Conservation (phyloP, 2,329 filamentous ascomycete species). For the Lithohypha guttulata region DNA sequence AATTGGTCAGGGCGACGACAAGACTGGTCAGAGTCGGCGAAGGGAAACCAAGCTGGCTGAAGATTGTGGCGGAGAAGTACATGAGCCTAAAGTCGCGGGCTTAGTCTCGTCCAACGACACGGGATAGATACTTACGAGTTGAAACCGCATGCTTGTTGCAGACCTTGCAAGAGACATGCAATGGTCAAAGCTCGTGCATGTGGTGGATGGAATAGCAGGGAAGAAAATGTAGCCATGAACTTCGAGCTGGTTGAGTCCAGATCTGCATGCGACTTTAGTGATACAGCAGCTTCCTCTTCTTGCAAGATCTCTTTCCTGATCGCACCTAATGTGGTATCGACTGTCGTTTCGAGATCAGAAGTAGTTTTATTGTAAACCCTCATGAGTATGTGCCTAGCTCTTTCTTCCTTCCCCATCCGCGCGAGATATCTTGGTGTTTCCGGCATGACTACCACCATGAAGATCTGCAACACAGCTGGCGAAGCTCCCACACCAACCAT, state of each 20-base stretch:
- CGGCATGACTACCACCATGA: conserved; percentile 61
- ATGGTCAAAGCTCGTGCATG: conserved; percentile 60
- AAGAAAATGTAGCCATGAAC: conserved; percentile 29
- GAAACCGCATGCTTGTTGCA: conserved; percentile 84
- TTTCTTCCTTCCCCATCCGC: conserved; percentile 49
- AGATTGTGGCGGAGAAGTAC: conserved; percentile 83
- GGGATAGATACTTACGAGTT: too few relatives aligned
- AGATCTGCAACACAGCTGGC: conserved; percentile 62
- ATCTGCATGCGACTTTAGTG: conserved; percentile 7
- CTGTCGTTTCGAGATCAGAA: conserved; percentile 35
- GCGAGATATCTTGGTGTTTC: conserved; percentile 87
- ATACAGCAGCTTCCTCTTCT: conserved; percentile 42
- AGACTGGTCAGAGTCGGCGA: conserved; percentile 71
- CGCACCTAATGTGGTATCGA: conserved; percentile 51
- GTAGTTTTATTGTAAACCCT: conserved; percentile 47
- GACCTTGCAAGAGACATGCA: conserved; percentile 72
- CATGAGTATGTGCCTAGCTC: conserved; percentile 55
- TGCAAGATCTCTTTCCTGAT: conserved; percentile 68
- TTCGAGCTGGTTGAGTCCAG: not conserved
- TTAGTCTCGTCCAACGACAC: too few relatives aligned
- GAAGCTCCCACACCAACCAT: conserved; percentile 78
- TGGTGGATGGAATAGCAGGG: conserved; percentile 20
- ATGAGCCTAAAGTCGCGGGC: too few relatives aligned
- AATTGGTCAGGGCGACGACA: conserved; percentile 72
- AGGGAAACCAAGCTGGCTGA: conserved; percentile 63